phyloP scores from a whole-genome alignment of 1,284 basidiomycete genomes.

The Ustilago bromivora region DNA sequence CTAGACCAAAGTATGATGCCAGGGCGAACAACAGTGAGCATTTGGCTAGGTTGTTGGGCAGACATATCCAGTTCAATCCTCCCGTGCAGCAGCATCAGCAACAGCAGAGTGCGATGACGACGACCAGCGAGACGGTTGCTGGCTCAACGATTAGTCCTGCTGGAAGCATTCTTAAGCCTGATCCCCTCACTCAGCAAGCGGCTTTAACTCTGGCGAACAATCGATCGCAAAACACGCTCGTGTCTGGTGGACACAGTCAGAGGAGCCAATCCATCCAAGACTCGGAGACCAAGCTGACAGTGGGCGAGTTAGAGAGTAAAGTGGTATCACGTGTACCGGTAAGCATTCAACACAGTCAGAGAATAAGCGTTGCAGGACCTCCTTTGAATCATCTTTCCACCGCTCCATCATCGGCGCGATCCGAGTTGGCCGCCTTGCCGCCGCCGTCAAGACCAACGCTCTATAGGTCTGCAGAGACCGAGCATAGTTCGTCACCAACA shows the following conservation, averaged over 20 bases:
- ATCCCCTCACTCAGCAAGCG: conserved; percentile 4
- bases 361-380: conserved; percentile 30
- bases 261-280: conserved; percentile 27
- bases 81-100: not conserved
- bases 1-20: conserved; percentile 49
- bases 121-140: conserved; percentile 14
- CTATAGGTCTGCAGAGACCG: conserved; percentile 30
- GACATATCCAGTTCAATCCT: conserved; percentile 33
- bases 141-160: conserved; percentile 7
- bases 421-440: conserved; percentile 4
- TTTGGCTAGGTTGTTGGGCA: conserved; percentile 33
- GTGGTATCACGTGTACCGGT: conserved; percentile 16
- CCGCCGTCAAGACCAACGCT: conserved; percentile 16
- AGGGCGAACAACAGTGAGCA: conserved; percentile 44
- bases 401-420: conserved; percentile 13
- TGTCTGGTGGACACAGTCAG: conserved; percentile 30
- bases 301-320: not conserved
- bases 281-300: conserved; percentile 14
- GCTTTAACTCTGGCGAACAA: conserved; percentile 7
- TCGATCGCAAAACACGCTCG: conserved; percentile 31
- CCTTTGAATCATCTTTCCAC: conserved; percentile 40
- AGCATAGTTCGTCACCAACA: conserved; percentile 9
- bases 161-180: conserved; percentile 25
- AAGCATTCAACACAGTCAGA: conserved; percentile 32
- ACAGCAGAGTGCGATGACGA: not conserved